Evolutionary conservation across 176 grass and related monocot species (phyloP).

Genomic region (Carex kokanica): DNA sequence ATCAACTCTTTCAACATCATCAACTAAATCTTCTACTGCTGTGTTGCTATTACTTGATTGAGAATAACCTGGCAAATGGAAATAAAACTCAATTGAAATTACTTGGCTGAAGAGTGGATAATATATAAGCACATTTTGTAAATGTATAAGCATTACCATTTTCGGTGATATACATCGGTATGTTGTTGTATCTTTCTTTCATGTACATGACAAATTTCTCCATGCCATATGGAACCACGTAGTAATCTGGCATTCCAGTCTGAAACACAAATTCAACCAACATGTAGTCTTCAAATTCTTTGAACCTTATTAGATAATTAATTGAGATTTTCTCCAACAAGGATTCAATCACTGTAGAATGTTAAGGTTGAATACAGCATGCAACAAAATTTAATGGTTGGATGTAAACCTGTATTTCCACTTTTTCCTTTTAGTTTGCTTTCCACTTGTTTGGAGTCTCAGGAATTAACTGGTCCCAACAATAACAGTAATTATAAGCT

Average conservation of each 20-base stretch:
- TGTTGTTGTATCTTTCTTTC: constrained; percentile 52
- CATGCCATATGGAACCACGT: constrained; percentile 50
- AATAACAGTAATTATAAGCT: background rate
- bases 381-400: background rate
- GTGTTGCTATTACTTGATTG: constrained; percentile 32
- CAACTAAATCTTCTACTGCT: constrained; percentile 24
- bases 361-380: background rate
- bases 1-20: constrained; percentile 42
- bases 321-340: background rate
- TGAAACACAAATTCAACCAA: constrained; percentile 19
- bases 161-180: constrained; percentile 56
- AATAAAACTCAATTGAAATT: background rate
- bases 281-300: constrained; percentile 10
- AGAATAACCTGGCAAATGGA: constrained; percentile 39
- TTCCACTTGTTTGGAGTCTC: background rate
- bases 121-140: background rate
- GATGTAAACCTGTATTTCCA: background rate
- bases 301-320: background rate
- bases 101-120: background rate
- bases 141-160: constrained; percentile 42
- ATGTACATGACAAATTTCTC: constrained; percentile 53
- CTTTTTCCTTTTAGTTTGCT: background rate
- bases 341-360: background rate
- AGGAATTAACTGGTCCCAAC: background rate
- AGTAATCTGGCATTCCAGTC: constrained; percentile 41